Conservation (phyloP, 139 green algal genomes). For the Trebouxia sp. region DNA sequence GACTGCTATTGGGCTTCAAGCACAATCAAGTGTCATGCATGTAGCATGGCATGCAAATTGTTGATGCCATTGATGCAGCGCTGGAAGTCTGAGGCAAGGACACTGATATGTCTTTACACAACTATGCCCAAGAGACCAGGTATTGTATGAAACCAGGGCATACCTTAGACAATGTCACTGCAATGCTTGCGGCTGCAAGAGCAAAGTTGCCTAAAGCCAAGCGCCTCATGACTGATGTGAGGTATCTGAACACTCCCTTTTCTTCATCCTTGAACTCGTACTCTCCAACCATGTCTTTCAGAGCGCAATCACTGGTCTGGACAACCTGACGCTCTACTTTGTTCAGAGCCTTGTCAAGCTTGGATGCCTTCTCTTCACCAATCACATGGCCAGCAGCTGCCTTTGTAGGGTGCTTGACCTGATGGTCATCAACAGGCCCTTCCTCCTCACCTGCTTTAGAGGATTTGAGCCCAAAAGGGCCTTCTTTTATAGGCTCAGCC, state of each 20-base stretch:
- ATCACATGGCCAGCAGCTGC: neutral
- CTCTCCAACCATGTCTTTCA: slow-evolving; percentile 7
- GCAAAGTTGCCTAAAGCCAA: slow-evolving; percentile 22
- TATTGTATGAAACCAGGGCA: neutral
- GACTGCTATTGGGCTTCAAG: neutral
- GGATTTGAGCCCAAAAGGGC: slow-evolving; percentile 12
- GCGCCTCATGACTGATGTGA: slow-evolving; percentile 22
- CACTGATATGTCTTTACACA: neutral
- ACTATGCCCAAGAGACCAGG: neutral
- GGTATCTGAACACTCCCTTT: slow-evolving; percentile 18
- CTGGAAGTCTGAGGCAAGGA: neutral
- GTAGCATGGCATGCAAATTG: neutral
- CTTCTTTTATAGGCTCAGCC: slow-evolving; percentile 6
- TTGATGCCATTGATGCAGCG: neutral
- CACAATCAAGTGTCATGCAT: neutral
- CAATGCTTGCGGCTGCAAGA: neutral
- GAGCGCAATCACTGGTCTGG: neutral
- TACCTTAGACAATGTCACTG: neutral
- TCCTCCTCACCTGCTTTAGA: neutral
- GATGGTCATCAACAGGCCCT: neutral
- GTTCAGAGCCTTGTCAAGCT: neutral
- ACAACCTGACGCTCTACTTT: neutral
- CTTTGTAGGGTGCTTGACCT: neutral
- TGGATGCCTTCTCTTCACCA: neutral
- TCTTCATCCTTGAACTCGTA: slow-evolving; percentile 11